Base-by-base conservation (phyloP, 345 rosid species). In the Murraya paniculata region DNA sequence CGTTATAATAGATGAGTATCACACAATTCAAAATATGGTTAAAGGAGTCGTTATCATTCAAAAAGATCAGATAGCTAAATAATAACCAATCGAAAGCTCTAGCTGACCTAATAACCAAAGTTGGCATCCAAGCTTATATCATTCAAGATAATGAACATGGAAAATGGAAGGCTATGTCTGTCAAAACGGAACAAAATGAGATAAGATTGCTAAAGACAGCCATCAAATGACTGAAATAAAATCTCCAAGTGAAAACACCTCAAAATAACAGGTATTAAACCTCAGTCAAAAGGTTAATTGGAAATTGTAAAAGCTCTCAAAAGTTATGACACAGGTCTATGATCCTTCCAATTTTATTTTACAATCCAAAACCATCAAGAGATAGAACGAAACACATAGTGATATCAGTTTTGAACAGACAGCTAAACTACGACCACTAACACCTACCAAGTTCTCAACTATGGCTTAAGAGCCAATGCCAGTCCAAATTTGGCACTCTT, bases 401-500 rank as follows among this genome's bases (percentile, higher is more conserved):
- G 82, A 78, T 30, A 35, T 27, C 22, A 19, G 73, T 81, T 45
- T 76, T 39, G 36, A 72, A 82, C 61, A 75, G 80, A 61, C 56
- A 74, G 71, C 74, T 77, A 72, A 55, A 56, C 68, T 61, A 81
- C 72, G 45, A 59, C 67, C 64, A 76, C 71, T 55, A 71, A 76
- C 27, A 64, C 67, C 72, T 67, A 76, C 56, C 65, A 36, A 45
- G 65, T 35, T 80, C 85, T 22, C n/a, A 55, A 56, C 75, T 80
- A 93, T 11, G 97, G 96, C 88, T 95, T 92, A 72, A 95, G 92
- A 72, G 95, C 91, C 82, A 95, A 85, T 69, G 97, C 92, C 80
- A 95, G 78, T 30, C 99, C 98, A 77, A 95, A 84, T 88, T 92
- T 95, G 35, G 98, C 88, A 35, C 85, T 91, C 90, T 93, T 93